phyloP scores from a whole-genome alignment of 768 basidiomycete genomes.

The Baorangia bicolor region DNA sequence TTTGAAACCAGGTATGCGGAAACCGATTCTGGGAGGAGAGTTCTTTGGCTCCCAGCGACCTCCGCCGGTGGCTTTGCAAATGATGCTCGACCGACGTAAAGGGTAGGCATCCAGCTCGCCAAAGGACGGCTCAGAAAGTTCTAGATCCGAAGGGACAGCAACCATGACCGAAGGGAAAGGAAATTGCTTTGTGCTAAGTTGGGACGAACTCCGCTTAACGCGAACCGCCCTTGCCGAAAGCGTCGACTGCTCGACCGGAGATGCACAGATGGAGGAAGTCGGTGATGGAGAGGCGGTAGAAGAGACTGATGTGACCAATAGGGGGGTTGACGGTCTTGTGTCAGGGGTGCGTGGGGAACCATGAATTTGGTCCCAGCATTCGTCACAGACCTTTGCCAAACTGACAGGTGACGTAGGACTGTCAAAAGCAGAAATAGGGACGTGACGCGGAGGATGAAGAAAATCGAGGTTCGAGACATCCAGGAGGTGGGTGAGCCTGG shows the following conservation, averaged over 20 bases:
- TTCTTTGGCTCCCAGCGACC: slow-evolving; percentile 79
- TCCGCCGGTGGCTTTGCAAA: slow-evolving; percentile 78
- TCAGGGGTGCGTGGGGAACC: slow-evolving; percentile 48
- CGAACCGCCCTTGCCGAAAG: slow-evolving; percentile 19
- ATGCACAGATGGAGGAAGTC: slow-evolving; percentile 36
- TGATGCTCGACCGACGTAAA: slow-evolving; percentile 57
- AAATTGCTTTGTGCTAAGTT: slow-evolving; percentile 25
- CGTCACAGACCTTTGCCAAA: slow-evolving; percentile 68
- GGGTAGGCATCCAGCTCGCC: slow-evolving; percentile 78
- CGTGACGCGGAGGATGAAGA: slow-evolving; percentile 66
- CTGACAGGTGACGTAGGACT: slow-evolving; percentile 60
- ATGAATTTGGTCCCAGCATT: slow-evolving; percentile 74
- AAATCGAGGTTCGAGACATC: slow-evolving; percentile 73
- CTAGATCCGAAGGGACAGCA: slow-evolving; percentile 25
- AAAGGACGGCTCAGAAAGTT: slow-evolving; percentile 46
- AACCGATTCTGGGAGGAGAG: slow-evolving; percentile 37
- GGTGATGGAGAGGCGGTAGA: slow-evolving; percentile 34
- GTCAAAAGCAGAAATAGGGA: slow-evolving; percentile 56
- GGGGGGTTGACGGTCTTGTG: slow-evolving; percentile 36
- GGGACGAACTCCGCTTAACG: slow-evolving; percentile 29
- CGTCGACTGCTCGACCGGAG: slow-evolving; percentile 29
- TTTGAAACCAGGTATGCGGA: slow-evolving; percentile 65
- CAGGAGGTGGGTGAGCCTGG: slow-evolving; percentile 59
- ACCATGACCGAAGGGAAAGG: slow-evolving; percentile 27
- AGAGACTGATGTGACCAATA: slow-evolving; percentile 35